Conservation (phyloP, 1,284 basidiomycete species). For the Pterulicium gracile region DNA sequence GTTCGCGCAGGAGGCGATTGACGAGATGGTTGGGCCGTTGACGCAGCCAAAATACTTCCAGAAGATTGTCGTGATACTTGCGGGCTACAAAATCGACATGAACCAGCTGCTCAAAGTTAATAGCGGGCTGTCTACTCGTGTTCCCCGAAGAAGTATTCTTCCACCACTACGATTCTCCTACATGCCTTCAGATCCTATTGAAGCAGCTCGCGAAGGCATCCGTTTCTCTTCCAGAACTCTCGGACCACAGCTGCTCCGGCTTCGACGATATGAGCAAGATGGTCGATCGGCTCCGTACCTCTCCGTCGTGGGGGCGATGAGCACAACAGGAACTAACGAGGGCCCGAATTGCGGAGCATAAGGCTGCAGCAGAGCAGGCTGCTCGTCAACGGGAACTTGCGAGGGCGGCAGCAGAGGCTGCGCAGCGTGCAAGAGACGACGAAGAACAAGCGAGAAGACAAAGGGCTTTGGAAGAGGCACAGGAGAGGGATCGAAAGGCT, state of each 20-base stretch:
- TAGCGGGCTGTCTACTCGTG: constrained; percentile 13
- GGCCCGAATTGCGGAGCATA: neutral
- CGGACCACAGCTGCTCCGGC: constrained; percentile 7
- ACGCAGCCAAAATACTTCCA: constrained; percentile 11
- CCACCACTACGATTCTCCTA: constrained; percentile 9
- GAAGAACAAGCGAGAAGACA: constrained; percentile 11
- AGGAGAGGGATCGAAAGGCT: constrained; percentile 10
- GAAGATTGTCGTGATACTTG: constrained; percentile 15
- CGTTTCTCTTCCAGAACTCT: constrained; percentile 10
- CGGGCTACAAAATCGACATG: constrained; percentile 15
- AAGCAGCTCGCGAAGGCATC: constrained; percentile 5
- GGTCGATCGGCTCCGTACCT: constrained; percentile 13
- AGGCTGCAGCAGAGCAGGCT: constrained; percentile 2
- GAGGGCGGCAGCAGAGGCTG: neutral
- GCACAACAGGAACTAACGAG: constrained; percentile 1
- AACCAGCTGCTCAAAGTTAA: constrained; percentile 13
- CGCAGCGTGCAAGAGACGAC: constrained; percentile 7
- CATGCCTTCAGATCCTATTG: constrained; percentile 11
- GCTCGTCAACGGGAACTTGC: neutral
- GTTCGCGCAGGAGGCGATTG: constrained; percentile 15
- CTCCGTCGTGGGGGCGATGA: constrained; percentile 24
- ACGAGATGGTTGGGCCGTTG: constrained; percentile 14
- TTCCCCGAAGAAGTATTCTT: constrained; percentile 14
- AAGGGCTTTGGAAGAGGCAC: constrained; percentile 13
- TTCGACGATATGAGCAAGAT: constrained; percentile 13